phyloP scores from a whole-genome alignment of 2,329 filamentous ascomycete genomes.

The Davidsoniella australis region DNA sequence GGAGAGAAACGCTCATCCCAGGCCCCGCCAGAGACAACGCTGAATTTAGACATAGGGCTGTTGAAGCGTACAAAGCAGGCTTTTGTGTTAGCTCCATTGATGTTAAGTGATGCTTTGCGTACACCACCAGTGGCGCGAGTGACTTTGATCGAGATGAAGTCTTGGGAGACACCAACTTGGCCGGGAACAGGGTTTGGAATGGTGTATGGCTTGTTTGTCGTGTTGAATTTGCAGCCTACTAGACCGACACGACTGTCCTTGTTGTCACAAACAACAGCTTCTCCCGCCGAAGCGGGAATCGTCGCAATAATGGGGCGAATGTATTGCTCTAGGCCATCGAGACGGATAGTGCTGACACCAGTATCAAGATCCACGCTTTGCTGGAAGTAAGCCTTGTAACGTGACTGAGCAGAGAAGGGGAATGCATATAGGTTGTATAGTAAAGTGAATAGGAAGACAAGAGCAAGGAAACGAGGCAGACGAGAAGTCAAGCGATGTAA shows the following conservation, averaged over 20 bases:
- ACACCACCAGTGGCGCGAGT: constrained; percentile 20
- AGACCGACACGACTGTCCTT: constrained; percentile 32
- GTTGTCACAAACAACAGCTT: constrained; percentile 35
- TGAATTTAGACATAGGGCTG: constrained; percentile 45
- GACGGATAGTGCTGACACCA: constrained; percentile 49
- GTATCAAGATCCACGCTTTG: constrained; percentile 65
- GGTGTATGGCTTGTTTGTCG: constrained; percentile 23
- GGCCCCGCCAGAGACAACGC: constrained; percentile 40
- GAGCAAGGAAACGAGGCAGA: constrained; percentile 57
- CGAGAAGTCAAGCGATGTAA: constrained; percentile 75
- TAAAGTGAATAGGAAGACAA: constrained; percentile 56
- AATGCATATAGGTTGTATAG: constrained; percentile 78
- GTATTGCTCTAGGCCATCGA: constrained; percentile 52
- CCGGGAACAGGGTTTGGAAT: constrained; percentile 17
- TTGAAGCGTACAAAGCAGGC: constrained; percentile 61
- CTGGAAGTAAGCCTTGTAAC: constrained; percentile 76
- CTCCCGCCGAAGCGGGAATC: constrained; percentile 53
- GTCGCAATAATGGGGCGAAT: constrained; percentile 47
- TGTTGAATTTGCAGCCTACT: constrained; percentile 49
- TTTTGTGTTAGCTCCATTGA: constrained; percentile 60
- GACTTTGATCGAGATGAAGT: constrained; percentile 42
- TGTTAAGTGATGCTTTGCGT: constrained; percentile 40
- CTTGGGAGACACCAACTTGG: constrained; percentile 27
- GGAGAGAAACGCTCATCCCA: constrained; percentile 49
- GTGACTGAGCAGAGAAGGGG: constrained; percentile 64